These are phyloP conservation scores for Chenopodium formosanum DNA, from an alignment of 148 eudicot species.

Conservation along the genomic window DNA sequence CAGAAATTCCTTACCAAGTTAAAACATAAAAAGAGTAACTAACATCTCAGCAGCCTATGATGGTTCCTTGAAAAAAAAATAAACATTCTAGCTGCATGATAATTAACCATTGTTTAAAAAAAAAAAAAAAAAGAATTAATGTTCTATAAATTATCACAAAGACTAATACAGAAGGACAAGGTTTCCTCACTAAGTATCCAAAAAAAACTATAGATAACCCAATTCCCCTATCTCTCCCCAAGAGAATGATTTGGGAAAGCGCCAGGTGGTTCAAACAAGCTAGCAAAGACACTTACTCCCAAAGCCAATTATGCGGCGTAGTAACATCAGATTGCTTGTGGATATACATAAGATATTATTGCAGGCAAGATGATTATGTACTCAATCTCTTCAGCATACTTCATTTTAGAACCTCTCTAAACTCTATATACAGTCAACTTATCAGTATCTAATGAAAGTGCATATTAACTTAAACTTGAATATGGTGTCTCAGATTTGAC, in stretches of 20 bases:
- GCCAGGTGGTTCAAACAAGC: no score
- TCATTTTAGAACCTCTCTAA: neutral
- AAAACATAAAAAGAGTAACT: neutral
- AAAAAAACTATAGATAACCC: no score
- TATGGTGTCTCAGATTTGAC: neutral
- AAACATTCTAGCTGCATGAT: neutral
- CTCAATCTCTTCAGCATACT: constrained; percentile 7
- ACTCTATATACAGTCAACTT: neutral
- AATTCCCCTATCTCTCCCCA: no score
- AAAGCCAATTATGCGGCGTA: no score
- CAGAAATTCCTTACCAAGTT: constrained; percentile 8
- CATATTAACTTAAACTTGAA: neutral
- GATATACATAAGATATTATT: neutral
- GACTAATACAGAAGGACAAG: no score
- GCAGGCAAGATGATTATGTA: neutral
- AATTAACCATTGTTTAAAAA: neutral
- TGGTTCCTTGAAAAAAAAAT: neutral
- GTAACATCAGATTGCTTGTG: neutral
- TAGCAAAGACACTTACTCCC: no score
- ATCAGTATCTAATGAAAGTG: neutral
- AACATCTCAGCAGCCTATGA: neutral
- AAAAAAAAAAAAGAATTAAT: no score
- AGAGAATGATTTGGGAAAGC: no score
- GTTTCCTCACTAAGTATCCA: no score
- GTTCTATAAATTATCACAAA: no score